Evolutionary conservation across 2,329 filamentous ascomycete species (phyloP).

Genomic region (Aspergillus ruber): DNA sequence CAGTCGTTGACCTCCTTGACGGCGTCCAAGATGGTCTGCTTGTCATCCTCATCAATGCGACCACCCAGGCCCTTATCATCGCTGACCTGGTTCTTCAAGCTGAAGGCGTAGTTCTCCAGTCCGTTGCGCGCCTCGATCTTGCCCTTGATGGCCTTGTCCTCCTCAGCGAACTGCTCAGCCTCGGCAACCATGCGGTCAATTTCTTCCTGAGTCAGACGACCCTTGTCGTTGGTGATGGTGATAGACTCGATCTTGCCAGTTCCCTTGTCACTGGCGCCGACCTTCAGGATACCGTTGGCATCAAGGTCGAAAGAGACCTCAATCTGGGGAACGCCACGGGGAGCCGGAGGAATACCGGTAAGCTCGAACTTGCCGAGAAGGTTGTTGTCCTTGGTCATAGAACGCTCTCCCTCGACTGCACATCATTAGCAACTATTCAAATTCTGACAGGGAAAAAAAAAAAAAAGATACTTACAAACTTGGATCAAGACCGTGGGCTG

Average conservation of each 20-base stretch:
- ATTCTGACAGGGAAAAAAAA: not conserved
- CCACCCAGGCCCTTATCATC: constrained; percentile 94
- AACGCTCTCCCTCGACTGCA: constrained; percentile 73
- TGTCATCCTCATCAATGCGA: constrained; percentile 98
- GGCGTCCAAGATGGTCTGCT: constrained; percentile 90
- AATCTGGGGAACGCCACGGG: constrained; percentile 94
- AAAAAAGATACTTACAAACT: constrained; percentile 52
- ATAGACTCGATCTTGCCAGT: constrained; percentile 96
- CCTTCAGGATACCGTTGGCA: constrained; percentile 96
- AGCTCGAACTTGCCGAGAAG: constrained; percentile 97
- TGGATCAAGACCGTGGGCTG: constrained; percentile 93
- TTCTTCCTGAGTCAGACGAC: constrained; percentile 89
- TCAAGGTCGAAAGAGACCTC: constrained; percentile 98
- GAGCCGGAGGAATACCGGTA: constrained; percentile 87
- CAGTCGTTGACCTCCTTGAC: constrained; percentile 96
- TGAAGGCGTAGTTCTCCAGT: constrained; percentile 99
- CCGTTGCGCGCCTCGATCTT: constrained; percentile 94
- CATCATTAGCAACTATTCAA: constrained; percentile 13
- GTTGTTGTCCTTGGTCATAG: constrained; percentile 96
- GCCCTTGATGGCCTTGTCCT: constrained; percentile 96
- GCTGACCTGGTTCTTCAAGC: constrained; percentile 97
- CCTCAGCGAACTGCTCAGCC: constrained; percentile 97
- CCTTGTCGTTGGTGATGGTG: constrained; percentile 99
- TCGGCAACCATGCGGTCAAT: constrained; percentile 99
- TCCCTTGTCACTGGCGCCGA: constrained; percentile 93